Conservation (phyloP, 2,329 filamentous ascomycete species). For the Venturiaceae sp. region DNA sequence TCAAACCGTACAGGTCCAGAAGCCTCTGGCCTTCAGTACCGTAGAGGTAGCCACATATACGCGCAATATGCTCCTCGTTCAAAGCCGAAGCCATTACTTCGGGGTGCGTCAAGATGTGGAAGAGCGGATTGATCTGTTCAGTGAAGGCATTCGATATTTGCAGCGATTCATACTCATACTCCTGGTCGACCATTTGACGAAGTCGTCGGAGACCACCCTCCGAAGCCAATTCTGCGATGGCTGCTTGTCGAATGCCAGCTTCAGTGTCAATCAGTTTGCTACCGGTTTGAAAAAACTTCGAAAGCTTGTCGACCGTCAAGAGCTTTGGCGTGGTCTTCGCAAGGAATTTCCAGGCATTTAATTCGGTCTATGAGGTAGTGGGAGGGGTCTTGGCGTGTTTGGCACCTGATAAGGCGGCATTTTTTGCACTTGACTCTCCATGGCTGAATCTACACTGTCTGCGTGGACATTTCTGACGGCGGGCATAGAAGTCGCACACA, state of each 20-base stretch:
- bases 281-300: background rate
- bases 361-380: background rate
- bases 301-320: background rate
- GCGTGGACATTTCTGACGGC: background rate
- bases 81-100: background rate
- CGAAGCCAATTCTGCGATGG: background rate
- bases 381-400: background rate
- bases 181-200: background rate
- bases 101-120: background rate
- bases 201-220: background rate
- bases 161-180: background rate
- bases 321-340: background rate
- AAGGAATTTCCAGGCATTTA: background rate
- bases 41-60: background rate
- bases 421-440: background rate
- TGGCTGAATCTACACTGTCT: background rate
- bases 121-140: background rate
- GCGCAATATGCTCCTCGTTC: background rate
- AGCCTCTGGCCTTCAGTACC: background rate
- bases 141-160: background rate
- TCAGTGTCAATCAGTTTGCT: background rate
- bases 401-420: background rate
- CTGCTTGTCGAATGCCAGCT: background rate
- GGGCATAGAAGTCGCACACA: background rate
- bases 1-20: background rate